Conservation (phyloP, 306 rosid species). For the Betula pendula region DNA sequence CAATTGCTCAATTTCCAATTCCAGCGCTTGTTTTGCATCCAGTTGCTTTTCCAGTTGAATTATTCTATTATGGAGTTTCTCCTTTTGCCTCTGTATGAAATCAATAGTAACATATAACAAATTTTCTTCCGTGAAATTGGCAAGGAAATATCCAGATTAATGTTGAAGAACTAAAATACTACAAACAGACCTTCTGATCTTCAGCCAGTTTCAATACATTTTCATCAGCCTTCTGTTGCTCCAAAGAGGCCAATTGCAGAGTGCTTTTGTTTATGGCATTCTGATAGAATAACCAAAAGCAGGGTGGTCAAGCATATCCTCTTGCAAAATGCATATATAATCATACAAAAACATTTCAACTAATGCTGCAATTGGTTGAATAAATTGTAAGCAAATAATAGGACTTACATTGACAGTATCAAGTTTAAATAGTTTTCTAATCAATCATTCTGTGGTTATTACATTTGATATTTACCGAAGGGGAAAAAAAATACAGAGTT, state of each 20-base stretch:
- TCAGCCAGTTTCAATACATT: conserved; percentile 81
- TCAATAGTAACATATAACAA: conserved; percentile 32
- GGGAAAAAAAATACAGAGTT: not conserved
- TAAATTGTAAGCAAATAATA: conserved; percentile 15
- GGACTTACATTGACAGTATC: conserved; percentile 5
- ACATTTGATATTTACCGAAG: conserved; percentile 4
- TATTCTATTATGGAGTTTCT: conserved; percentile 75
- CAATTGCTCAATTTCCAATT: conserved; percentile 84
- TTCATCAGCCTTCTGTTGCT: conserved; percentile 75
- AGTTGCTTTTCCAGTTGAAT: conserved; percentile 72
- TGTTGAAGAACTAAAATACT: conserved; percentile 25
- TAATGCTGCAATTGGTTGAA: conserved; percentile 6
- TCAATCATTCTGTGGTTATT: conserved; percentile 22
- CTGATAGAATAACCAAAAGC: conserved; percentile 44
- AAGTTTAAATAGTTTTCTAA: conserved; percentile 6
- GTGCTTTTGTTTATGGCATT: conserved; percentile 62
- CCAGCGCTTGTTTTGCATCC: conserved; percentile 81
- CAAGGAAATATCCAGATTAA: conserved; percentile 25
- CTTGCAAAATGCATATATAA: conserved; percentile 3
- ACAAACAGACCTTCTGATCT: conserved; percentile 82
- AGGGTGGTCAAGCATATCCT: conserved; percentile 27
- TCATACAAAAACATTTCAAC: conserved; percentile 1
- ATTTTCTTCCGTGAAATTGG: conserved; percentile 28
- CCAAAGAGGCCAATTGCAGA: conserved; percentile 81
- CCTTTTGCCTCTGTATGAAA: conserved; percentile 80